Percentiles rank a stretch among this genome's conserved stretches.
Conservation (phyloP, 768 basidiomycete genomes). For the Podaxis carcinomalis region DNA sequence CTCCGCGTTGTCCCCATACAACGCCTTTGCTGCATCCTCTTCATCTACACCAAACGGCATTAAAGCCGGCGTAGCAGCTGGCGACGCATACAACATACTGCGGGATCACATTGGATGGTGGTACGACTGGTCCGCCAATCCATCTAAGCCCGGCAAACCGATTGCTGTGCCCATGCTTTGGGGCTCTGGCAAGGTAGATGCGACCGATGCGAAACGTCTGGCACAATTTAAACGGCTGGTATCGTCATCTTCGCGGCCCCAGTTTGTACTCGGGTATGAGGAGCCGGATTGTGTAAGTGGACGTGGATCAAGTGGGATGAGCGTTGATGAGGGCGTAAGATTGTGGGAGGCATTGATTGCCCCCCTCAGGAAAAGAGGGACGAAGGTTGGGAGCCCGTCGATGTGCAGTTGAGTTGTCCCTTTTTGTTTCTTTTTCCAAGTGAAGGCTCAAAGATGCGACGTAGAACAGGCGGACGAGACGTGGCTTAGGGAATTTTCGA, state of each 20-base stretch:
- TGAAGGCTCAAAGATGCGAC: background rate
- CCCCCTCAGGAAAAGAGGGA: conserved; percentile 34
- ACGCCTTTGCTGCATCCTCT: background rate
- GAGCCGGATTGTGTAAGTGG: conserved; percentile 44
- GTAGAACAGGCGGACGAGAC: conserved; percentile 45
- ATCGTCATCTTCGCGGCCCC: conserved; percentile 19
- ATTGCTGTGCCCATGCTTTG: conserved; percentile 45
- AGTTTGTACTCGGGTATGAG: conserved; percentile 41
- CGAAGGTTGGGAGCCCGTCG: conserved; percentile 39
- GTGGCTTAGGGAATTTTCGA: conserved; percentile 37
- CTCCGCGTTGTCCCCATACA: background rate
- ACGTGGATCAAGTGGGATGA: conserved; percentile 40
- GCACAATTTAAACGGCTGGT: conserved; percentile 30
- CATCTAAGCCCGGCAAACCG: conserved; percentile 33
- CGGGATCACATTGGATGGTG: conserved; percentile 44
- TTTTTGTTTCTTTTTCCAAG: background rate
- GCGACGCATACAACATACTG: conserved; percentile 35
- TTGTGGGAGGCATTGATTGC: conserved; percentile 39
- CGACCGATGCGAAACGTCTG: conserved; percentile 34
- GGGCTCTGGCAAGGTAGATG: conserved; percentile 37
- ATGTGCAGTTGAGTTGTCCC: conserved; percentile 40
- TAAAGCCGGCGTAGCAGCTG: conserved; percentile 45
- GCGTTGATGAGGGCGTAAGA: conserved; percentile 33
- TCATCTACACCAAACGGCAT: conserved; percentile 33
- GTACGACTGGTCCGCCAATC: conserved; percentile 45